Base-by-base conservation (phyloP, 805 yeast species). In the Candida manassasensis region DNA sequence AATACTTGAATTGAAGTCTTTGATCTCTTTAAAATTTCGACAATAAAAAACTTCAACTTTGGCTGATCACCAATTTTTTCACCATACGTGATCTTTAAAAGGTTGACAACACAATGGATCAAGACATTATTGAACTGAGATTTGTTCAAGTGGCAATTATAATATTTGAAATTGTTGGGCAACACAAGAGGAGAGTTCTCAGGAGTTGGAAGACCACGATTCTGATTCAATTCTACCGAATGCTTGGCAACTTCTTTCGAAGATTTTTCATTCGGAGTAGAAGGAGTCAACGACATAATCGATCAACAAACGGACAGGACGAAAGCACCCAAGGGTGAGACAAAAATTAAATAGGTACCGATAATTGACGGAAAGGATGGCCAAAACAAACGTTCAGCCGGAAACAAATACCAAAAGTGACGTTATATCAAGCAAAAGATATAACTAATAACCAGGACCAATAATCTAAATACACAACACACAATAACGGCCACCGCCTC, bases 1-100 rank as follows among this genome's bases (percentile, higher is more conserved):
- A 85, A 68, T 2, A 81, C 71, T 26, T 77, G 68, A 40, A 73
- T 69, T 11, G 84, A 74, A 27, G 83, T 71, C 45, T 52, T 18
- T 50, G 63, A 32, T 51, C 60, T 10, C 44, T 44, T 31, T 45
- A 49, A 34, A 57, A 61, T 35, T 52, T 55, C 46, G 74, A 57
- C 7, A 67, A 63, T 6, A 77, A 82, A 43, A 63, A 64, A 8
- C 73, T 80, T 46, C 16, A 55, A 40, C 27, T 42, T 38, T 9
- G 50, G 36, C 27, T 11, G 6, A 19, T 38, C 14, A 26, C 49
- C 48, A 15, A 50, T 33, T 27, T 37, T 42, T 4, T 35, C 29
- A 19, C 39, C 35, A 40, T 58, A 65, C 30, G 63, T 48, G 15
- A 64, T 52, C 38, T 59, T 63, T 29, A 64, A 42, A 39, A 66